phyloP scores from a whole-genome alignment of 169 alveolate species.

The Babesia caballi region DNA sequence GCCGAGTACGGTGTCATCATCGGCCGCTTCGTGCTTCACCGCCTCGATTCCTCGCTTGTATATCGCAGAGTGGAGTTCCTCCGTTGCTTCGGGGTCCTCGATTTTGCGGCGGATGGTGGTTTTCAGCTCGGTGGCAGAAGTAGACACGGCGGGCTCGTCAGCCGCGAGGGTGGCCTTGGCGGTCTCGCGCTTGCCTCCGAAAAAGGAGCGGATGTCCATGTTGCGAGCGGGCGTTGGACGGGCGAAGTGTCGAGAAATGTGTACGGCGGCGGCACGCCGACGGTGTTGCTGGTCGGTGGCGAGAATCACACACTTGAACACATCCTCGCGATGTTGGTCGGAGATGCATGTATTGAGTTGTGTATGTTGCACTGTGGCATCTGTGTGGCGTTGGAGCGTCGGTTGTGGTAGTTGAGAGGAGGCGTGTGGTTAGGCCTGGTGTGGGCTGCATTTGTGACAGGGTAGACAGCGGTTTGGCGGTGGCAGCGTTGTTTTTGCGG shows the following conservation, averaged over 20 bases:
- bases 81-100: neutral
- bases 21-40: neutral
- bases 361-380: no score
- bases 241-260: neutral
- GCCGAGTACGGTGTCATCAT: neutral
- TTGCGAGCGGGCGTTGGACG: neutral
- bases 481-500: no score
- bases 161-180: neutral
- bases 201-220: conserved; percentile 34
- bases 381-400: no score
- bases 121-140: neutral
- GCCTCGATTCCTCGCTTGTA: neutral
- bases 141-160: neutral
- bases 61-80: neutral
- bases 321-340: no score
- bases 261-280: neutral
- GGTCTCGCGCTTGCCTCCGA: conserved; percentile 5
- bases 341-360: no score
- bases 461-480: no score
- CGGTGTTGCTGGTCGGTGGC: neutral
- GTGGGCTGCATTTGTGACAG: no score
- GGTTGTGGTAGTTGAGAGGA: no score
- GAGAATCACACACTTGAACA: neutral
- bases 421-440: no score
- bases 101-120: conserved; percentile 1